These are phyloP conservation scores for Cutaneotrichosporon daszewskae DNA, from an alignment of 1,284 basidiomycete genomes.

Conservation along the genomic window DNA sequence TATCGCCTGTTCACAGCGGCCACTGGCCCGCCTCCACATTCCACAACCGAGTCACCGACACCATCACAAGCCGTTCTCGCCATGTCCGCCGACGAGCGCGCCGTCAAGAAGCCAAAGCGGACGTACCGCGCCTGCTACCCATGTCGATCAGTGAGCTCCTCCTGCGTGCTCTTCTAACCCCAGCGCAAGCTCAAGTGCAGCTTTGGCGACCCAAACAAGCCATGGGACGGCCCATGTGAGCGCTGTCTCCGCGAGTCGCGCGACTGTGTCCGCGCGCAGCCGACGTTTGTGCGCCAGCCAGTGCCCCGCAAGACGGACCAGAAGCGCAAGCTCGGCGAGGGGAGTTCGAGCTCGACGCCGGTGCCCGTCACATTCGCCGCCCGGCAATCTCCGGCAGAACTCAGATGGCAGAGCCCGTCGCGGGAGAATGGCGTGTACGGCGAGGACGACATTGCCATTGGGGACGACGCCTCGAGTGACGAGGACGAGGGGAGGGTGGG, in stretches of 20 bases:
- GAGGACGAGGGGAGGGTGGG: conserved; percentile 1
- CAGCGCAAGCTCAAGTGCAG: conserved; percentile 18
- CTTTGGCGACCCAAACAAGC: conserved; percentile 15
- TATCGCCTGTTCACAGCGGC: no score
- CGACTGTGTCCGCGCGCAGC: conserved; percentile 10
- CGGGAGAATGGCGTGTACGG: no score
- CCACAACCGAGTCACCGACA: no score
- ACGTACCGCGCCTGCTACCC: conserved; percentile 15
- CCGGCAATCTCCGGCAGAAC: not conserved
- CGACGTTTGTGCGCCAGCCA: conserved; percentile 4
- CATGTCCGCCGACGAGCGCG: not conserved
- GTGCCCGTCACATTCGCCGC: not conserved
- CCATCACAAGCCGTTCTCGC: no score
- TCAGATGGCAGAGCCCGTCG: not conserved
- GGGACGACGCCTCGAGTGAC: conserved; percentile 3
- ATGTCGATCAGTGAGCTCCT: conserved; percentile 3
- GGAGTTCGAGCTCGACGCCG: not conserved
- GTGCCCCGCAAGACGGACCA: conserved; percentile 2
- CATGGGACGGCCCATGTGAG: conserved; percentile 15
- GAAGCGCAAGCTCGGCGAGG: no score
- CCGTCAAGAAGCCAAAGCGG: conserved; percentile 8
- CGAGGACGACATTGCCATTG: no score
- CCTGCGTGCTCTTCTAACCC: not conserved
- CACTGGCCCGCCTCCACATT: no score
- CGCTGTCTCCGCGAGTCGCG: conserved; percentile 13